Percentiles rank a stretch among this genome's conserved stretches.
Conservation (phyloP, 768 basidiomycete species). For the Termitomyces sp. region DNA sequence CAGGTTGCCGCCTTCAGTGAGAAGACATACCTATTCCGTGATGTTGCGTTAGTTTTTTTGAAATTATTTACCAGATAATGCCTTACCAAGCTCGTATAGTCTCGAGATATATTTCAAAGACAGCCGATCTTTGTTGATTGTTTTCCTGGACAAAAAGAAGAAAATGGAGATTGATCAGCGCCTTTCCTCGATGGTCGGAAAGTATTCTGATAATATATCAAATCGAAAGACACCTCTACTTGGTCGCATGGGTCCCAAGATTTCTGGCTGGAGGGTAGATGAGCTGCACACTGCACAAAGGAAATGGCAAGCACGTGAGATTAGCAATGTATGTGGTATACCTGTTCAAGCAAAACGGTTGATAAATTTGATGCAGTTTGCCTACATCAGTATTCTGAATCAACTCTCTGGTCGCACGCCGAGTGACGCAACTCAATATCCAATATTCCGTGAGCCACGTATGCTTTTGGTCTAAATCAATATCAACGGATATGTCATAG, state of each 20-base stretch:
- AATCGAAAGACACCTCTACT: constrained; percentile 52
- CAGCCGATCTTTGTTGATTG: constrained; percentile 79
- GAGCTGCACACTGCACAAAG: constrained; percentile 68
- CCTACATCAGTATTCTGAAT: constrained; percentile 84
- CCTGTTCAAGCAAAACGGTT: neutral
- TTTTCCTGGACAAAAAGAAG: constrained; percentile 68
- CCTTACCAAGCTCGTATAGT: constrained; percentile 28
- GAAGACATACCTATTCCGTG: constrained; percentile 84
- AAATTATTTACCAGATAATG: neutral
- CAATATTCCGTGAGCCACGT: constrained; percentile 68
- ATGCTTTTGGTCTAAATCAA: neutral
- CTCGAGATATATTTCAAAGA: constrained; percentile 93
- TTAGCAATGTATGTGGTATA: constrained; percentile 69
- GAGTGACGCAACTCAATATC: constrained; percentile 93
- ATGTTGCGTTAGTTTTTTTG: constrained; percentile 69
- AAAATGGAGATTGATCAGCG: constrained; percentile 55
- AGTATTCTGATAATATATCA: constrained; percentile 34
- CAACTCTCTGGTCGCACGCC: constrained; percentile 91
- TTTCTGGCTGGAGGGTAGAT: constrained; percentile 47
- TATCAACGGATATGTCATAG: constrained; percentile 28
- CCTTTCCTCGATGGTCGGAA: constrained; percentile 42
- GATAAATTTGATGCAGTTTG: constrained; percentile 49
- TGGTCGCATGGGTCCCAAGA: constrained; percentile 45
- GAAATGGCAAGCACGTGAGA: constrained; percentile 86
- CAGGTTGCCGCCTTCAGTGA: constrained; percentile 77